Evolutionary conservation across 2,329 filamentous ascomycete genomes (phyloP).

Genomic region (Xenosphaeropsis pyriputrescens): DNA sequence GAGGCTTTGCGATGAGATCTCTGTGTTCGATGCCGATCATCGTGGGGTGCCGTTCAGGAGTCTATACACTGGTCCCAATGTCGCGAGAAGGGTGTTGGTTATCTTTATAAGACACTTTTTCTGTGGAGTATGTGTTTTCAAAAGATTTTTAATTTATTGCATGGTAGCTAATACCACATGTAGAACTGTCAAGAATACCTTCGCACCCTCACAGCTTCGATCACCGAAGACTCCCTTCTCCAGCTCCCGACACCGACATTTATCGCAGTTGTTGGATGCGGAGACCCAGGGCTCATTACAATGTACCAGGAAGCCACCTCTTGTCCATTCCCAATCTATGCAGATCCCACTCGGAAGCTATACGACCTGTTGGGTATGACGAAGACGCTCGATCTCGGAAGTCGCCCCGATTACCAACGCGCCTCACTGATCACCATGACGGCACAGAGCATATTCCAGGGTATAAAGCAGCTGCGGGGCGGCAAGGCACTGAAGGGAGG

Average conservation of each 20-base stretch:
- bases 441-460: constrained; percentile 25
- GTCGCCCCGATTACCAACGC: constrained; percentile 32
- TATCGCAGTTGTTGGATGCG: constrained; percentile 40
- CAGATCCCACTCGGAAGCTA: constrained; percentile 36
- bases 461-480: constrained; percentile 20
- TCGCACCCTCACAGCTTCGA: constrained; percentile 13
- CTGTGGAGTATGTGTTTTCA: constrained; percentile 16
- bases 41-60: constrained; percentile 16
- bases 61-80: constrained; percentile 18
- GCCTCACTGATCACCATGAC: constrained; percentile 23
- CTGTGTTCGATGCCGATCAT: constrained; percentile 16
- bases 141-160: not conserved
- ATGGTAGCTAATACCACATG: not conserved
- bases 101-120: constrained; percentile 23
- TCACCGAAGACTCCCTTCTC: constrained; percentile 15
- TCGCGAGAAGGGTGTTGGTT: constrained; percentile 16
- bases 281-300: constrained; percentile 35
- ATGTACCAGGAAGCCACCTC: constrained; percentile 30
- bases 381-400: constrained; percentile 29
- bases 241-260: constrained; percentile 16
- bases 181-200: constrained; percentile 21
- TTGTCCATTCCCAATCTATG: constrained; percentile 40
- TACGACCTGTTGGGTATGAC: constrained; percentile 39
- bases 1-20: constrained; percentile 28
- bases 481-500: constrained; percentile 32